phyloP scores from a whole-genome alignment of 2,329 filamentous ascomycete species.

The Ophiognomonia clavigignenti-juglandacearum region DNA sequence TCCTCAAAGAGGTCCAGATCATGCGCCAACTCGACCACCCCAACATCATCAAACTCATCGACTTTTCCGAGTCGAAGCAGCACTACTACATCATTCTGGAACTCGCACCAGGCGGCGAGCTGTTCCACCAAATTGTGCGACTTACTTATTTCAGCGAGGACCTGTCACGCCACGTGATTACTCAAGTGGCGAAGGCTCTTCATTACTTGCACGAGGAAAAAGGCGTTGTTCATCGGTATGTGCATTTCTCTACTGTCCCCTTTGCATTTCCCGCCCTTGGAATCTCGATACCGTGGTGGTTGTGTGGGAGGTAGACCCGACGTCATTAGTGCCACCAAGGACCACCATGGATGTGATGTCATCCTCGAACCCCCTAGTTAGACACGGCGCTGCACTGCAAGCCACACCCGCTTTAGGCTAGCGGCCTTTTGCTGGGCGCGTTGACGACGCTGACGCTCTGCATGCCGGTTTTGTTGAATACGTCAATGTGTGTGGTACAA shows the following conservation, averaged over 20 bases:
- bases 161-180: constrained; percentile 87
- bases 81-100: constrained; percentile 98
- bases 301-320: no score
- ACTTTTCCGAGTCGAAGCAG: constrained; percentile 88
- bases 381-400: no score
- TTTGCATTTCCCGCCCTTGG: background rate
- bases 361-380: no score
- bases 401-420: background rate
- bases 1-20: constrained; percentile 96
- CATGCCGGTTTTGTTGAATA: no score
- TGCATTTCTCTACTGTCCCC: constrained; percentile 17
- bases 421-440: background rate
- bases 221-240: constrained; percentile 94
- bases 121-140: constrained; percentile 97
- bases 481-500: no score
- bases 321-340: no score
- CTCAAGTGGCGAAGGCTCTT: constrained; percentile 89
- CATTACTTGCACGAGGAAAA: constrained; percentile 92
- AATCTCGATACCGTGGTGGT: background rate
- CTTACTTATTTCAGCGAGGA: constrained; percentile 98
- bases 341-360: no score
- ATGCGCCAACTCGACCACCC: constrained; percentile 97
- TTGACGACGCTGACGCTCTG: no score
- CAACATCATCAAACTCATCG: constrained; percentile 89
- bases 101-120: constrained; percentile 87